These are phyloP conservation scores for Cydonia oblonga DNA, from an alignment of 331 rosid genomes.

Conservation along the genomic window DNA sequence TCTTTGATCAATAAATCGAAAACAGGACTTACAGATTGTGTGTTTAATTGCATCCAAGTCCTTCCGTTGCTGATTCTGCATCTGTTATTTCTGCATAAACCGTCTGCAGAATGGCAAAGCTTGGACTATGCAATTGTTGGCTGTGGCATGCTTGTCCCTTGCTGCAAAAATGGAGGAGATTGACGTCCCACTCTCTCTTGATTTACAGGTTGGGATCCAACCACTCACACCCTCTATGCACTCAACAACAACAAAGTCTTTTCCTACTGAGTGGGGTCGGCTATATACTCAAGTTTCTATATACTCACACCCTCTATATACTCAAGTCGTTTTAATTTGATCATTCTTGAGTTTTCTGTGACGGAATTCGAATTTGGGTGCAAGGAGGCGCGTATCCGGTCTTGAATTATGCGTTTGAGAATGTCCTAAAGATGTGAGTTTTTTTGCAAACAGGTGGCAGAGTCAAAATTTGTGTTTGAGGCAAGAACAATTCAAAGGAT, in stretches of 20 bases:
- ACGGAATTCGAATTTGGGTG: not conserved
- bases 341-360: not conserved
- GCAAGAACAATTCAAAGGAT: conserved; percentile 81
- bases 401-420: not conserved
- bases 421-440: conserved; percentile 9
- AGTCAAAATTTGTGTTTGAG: conserved; percentile 66
- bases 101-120: conserved; percentile 49
- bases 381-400: not conserved
- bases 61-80: not conserved
- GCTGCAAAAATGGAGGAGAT: conserved; percentile 93
- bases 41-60: not conserved
- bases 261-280: too few species aligned
- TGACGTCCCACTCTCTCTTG: conserved; percentile 52
- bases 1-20: conserved; percentile 4
- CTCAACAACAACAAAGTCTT: too few species aligned
- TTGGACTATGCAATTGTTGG: conserved; percentile 94
- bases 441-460: conserved; percentile 46
- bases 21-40: not conserved
- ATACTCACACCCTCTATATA: too few species aligned
- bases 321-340: not conserved
- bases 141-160: conserved; percentile 77
- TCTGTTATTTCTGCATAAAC: not conserved
- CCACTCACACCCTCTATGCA: not conserved
- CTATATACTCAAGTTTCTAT: too few species aligned
- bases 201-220: conserved; percentile 58